Percentiles rank a stretch among this genome's conserved stretches.
Evolutionary conservation across 352 stramenopile genomes (phyloP).

Genomic region (Pythium coloratum): DNA sequence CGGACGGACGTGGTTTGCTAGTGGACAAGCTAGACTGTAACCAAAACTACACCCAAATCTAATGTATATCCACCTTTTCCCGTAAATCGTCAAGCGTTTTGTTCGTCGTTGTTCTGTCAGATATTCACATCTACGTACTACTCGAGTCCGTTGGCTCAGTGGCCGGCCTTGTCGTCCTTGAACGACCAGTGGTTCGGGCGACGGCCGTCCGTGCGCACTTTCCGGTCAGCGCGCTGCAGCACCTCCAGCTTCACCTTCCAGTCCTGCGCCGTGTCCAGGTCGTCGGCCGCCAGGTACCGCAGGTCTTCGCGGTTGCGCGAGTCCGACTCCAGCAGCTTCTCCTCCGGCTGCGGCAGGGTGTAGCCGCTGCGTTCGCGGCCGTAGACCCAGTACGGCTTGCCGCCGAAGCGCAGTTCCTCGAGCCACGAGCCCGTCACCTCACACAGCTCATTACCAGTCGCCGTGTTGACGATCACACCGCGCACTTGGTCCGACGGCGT

Average conservation of each 20-base stretch:
- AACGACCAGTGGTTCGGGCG: conserved; percentile 79
- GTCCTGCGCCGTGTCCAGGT: conserved; percentile 81
- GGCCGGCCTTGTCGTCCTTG: conserved; percentile 38
- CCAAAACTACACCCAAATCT: conserved; percentile 6
- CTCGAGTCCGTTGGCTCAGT: conserved; percentile 20
- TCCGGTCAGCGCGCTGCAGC: conserved; percentile 76
- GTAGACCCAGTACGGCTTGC: conserved; percentile 75
- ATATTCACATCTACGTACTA: not conserved
- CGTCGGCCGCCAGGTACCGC: conserved; percentile 57
- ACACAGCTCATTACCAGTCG: conserved; percentile 60
- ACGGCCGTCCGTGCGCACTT: conserved; percentile 68
- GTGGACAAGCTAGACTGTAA: too few species aligned
- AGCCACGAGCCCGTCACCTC: conserved; percentile 80
- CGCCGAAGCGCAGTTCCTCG: conserved; percentile 66
- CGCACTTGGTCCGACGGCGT: conserved; percentile 75
- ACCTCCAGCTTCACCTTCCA: conserved; percentile 85
- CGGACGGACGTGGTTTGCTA: not conserved
- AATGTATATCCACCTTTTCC: conserved; percentile 5
- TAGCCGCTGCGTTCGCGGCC: conserved; percentile 59
- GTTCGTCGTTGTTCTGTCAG: conserved; percentile 1
- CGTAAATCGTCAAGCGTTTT: not conserved
- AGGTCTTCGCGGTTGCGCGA: conserved; percentile 74
- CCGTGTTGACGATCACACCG: conserved; percentile 66
- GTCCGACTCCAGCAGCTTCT: conserved; percentile 71
- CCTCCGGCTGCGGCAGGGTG: conserved; percentile 52